Evolutionary conservation across 2,329 filamentous ascomycete genomes (phyloP), one percentile per base, ranked within the genome.

Genomic region (Corinectria fuckeliana): DNA sequence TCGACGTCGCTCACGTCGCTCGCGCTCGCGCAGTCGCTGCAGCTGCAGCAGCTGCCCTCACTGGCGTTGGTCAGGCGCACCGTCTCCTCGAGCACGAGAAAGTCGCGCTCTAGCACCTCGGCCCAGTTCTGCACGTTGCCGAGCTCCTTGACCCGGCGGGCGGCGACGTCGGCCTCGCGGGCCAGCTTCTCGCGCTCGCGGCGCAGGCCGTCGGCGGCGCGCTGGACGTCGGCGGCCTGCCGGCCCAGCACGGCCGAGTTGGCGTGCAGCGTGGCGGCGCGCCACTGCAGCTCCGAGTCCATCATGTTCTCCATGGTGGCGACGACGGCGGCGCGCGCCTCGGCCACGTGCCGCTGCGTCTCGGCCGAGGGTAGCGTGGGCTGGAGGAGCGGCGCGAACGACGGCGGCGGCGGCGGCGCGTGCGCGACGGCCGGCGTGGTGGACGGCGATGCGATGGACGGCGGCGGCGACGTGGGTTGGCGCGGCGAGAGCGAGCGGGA

Each of bases 101-200:
- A 87, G 65, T 88, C 85, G 59, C 86, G 75, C 80, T 89, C 91
- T 70, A 94, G 80, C 77, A 93, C 86, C 82, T 95, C 91, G 20
- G 91, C 90, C 91, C 91, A 95, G 74, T 93, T 93, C 81, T 94
- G 91, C 71, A 94, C 85, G 72, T 93, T 88, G 21, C 91, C 91
- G 61, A 93, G 80, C 80, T 93, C 91, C 78, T 93, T 93, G 59
- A 94, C 78, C 70, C 82, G 83, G 64, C 83, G 82, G 44, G 85
- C 84, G 32, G 88, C 88, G 58, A 82, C 82, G 65, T 85, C 84
- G 5, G 87, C 87, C 67, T 91, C 80, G 65, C 83, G 83, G 65
- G 85, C 83, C 71, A 91, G 82, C 74, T 85, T 84, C 61, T 88
- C 86, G 50, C 84, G 88, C 72, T 92, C 88, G 65, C 82, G 82